A percentile compares a stretch with the other conserved stretches of the same genome.
phyloP scores from a whole-genome alignment of 2,329 filamentous ascomycete genomes.

The Talaromyces amestolkiae region DNA sequence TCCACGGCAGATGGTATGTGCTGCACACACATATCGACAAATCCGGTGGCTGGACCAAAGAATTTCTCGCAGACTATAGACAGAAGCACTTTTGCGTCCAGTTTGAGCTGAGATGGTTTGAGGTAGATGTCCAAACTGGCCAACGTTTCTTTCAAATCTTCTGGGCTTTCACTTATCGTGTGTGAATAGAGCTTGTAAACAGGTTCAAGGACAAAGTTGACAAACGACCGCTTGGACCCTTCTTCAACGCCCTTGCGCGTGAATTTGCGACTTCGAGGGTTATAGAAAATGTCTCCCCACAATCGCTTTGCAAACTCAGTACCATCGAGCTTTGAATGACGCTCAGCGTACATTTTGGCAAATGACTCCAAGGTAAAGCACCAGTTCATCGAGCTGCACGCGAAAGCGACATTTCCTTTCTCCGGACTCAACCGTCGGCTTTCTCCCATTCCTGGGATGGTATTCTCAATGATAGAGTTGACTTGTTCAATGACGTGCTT shows the following conservation, averaged over 20 bases:
- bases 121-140: slow-evolving; percentile 75
- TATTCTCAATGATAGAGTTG: slow-evolving; percentile 90
- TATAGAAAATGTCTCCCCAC: slow-evolving; percentile 98
- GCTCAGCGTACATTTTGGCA: slow-evolving; percentile 92
- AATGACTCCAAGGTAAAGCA: slow-evolving; percentile 94
- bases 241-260: slow-evolving; percentile 83
- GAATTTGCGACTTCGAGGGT: slow-evolving; percentile 84
- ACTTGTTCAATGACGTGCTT: slow-evolving; percentile 99
- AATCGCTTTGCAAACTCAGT: slow-evolving; percentile 79
- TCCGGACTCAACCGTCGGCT: slow-evolving; percentile 83
- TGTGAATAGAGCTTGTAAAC: slow-evolving; percentile 98
- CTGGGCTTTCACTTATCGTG: slow-evolving; percentile 85
- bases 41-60: slow-evolving; percentile 83
- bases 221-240: slow-evolving; percentile 77
- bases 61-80: slow-evolving; percentile 92
- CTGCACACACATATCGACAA: slow-evolving; percentile 91
- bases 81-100: slow-evolving; percentile 83
- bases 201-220: slow-evolving; percentile 91
- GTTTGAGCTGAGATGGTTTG: slow-evolving; percentile 89
- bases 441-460: slow-evolving; percentile 76
- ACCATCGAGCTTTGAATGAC: slow-evolving; percentile 75
- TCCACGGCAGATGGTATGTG: slow-evolving; percentile 85
- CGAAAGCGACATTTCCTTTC: slow-evolving; percentile 97
- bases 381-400: slow-evolving; percentile 91
- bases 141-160: slow-evolving; percentile 77